These are phyloP conservation scores for Byssoonygena ceratinophila DNA, from an alignment of 2,329 filamentous ascomycete genomes.

Conservation along the genomic window DNA sequence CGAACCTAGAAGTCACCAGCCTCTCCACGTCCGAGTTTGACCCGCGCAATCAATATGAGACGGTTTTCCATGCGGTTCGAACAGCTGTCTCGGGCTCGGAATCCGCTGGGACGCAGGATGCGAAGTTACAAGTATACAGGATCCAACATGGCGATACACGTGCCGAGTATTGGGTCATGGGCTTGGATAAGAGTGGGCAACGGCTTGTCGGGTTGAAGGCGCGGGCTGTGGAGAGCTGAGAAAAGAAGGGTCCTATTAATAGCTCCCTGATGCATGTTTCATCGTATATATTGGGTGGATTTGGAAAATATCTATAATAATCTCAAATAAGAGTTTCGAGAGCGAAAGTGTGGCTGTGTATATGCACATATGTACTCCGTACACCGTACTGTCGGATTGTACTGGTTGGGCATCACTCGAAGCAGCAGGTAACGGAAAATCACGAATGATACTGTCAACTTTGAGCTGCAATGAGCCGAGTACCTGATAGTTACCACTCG, in stretches of 20 bases:
- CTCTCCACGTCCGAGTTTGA: slow-evolving; percentile 64
- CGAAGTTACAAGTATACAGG: slow-evolving; percentile 65
- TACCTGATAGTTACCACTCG: too few species aligned
- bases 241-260: neutral
- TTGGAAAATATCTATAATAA: neutral
- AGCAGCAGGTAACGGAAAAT: neutral
- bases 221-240: slow-evolving; percentile 60
- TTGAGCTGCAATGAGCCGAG: too few species aligned
- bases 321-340: neutral
- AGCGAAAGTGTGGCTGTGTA: neutral
- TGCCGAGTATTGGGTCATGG: slow-evolving; percentile 71
- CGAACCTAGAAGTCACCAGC: slow-evolving; percentile 51
- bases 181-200: slow-evolving; percentile 44
- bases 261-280: neutral
- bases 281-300: neutral
- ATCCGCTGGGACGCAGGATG: slow-evolving; percentile 19
- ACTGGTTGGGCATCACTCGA: neutral
- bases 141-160: slow-evolving; percentile 54
- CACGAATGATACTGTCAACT: too few species aligned
- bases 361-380: neutral
- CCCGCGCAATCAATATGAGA: slow-evolving; percentile 54
- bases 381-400: too few species aligned
- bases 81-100: slow-evolving; percentile 39
- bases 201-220: slow-evolving; percentile 69
- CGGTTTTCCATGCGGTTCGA: slow-evolving; percentile 45